phyloP scores from a whole-genome alignment of 768 basidiomycete genomes.

The Trametes meyenii region DNA sequence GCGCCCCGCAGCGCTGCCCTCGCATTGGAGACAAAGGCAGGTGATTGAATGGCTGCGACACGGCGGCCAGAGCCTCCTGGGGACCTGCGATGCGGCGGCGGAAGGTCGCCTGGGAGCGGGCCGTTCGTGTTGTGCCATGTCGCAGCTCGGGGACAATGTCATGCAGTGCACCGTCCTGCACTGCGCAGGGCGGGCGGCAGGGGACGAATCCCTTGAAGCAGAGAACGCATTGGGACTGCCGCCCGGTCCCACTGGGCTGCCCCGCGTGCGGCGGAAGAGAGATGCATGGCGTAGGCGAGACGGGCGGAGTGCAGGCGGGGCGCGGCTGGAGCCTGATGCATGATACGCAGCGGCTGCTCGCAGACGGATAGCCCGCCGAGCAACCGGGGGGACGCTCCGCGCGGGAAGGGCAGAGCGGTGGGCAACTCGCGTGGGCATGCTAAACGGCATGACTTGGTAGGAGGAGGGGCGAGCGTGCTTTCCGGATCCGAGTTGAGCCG shows the following conservation, averaged over 20 bases:
- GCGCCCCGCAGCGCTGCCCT: conserved; percentile 1
- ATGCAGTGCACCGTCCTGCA: too few species aligned
- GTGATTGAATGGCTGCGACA: neutral
- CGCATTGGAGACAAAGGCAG: neutral
- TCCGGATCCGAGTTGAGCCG: conserved; percentile 12
- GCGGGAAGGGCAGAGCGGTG: neutral
- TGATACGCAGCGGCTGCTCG: conserved; percentile 1
- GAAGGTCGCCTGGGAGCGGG: neutral
- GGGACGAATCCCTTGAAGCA: too few species aligned
- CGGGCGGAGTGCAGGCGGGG: neutral
- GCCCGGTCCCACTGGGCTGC: neutral
- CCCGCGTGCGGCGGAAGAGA: neutral
- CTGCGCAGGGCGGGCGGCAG: neutral
- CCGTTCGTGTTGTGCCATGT: neutral
- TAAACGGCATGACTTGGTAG: neutral
- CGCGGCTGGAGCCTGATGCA: neutral
- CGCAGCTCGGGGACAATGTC: neutral
- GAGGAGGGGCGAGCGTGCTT: conserved; percentile 2
- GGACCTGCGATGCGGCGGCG: neutral
- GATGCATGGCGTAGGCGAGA: neutral
- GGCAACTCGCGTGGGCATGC: neutral
- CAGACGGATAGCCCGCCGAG: neutral
- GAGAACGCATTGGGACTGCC: too few species aligned
- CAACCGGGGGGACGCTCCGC: neutral
- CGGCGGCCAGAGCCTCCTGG: conserved; percentile 1